Base-by-base conservation (phyloP, 225 moss, liverwort and hornwort species). In the Marchantia paleacea region DNA sequence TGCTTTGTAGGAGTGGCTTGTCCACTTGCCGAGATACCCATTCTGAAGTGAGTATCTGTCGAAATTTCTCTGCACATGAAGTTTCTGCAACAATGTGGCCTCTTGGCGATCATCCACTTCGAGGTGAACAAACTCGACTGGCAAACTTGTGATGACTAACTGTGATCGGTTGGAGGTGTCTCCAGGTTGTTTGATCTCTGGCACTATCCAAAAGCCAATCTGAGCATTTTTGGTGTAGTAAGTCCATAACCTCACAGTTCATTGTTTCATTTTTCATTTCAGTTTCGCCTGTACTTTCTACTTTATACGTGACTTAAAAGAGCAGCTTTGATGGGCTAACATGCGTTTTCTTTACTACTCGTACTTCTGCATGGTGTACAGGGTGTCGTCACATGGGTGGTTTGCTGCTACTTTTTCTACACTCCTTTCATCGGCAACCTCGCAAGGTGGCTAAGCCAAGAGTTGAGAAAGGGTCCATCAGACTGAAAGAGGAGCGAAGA, bases 341-440 rank as follows among this genome's bases (percentile, higher is more conserved):
- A 72, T 47, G 30, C n/a, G 39, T 39, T 2, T 39, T 5, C 39
- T 5, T 39, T 39, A 39, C 39, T 39, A 2, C 39, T 39, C 39
- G 39, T 39, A 39, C 5, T 39, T 39, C 39, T 39, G 39, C 2
- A 39, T 39, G 39, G 2, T 73, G 10, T 29, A 89, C 92, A 99
- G 99, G 91, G 82, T 29, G 84, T 80, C 4, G 85, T 99, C 61
- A 89, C 99, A 13, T 99, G 99, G 99, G 86, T 99, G 48, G 13
- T 87, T 6, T 92, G 89, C 30, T 89, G 90, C 90, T 99, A 94
- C 82, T 99, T 99, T 79, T 92, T 90, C 85, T 95, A 95, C 86
- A 92, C 94, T 8, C 99, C 99, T 26, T 99, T 92, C 81, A 87
- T 99, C 77, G 86, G 92, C 78, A 99, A 95, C 81, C 88, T 99